Base-by-base conservation (phyloP, 805 yeast genomes). In the Myxozyma vanderwaltii region DNA sequence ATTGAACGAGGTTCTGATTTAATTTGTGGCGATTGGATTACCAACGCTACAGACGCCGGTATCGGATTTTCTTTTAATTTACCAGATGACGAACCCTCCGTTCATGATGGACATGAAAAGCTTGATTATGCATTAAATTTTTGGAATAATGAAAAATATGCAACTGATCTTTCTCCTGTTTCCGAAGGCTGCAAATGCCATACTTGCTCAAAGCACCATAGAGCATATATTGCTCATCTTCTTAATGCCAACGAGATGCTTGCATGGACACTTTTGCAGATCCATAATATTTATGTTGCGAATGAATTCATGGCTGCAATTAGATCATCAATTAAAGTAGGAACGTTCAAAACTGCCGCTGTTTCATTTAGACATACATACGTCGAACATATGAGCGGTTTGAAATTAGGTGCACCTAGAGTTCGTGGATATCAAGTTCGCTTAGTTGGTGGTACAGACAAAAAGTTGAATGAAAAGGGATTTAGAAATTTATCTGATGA, bases 181-280 rank as follows among this genome's bases (percentile, higher is more conserved):
- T 71, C 70, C 1, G 45, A 46, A 10, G 56, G 53, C 35, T 53
- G 67, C 62, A 33, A 59, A 50, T 49, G 67, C 63, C 47, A 65
- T 36, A 58, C 67, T 15, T 69, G 70, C 59, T 52, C 29, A 36
- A 51, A 38, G 3, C 73, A 74, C 50, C 67, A 72, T 56, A 59
- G 73, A 21, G 79, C 79, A 13, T 77, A 77, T 61, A 57, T 77
- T n/a, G 78, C 77, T 47, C 80, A 77, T 59, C 64, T 77, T 26
- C 68, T 77, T 31, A 58, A 71, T 35, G 79, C 79, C 8, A 65
- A 66, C 17, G 80, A 77, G 62, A 77, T 77, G 80, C 70, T 77
- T 24, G 78, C 78, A 1, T 72, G 76, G 69, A 76, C 76, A 46
- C 60, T 76, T 8, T 67, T 77, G 35, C 79, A 76, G 63, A 68